These are phyloP conservation scores for Aspergillus funiculosus DNA, from an alignment of 495 filamentous ascomycete genomes.

Conservation along the genomic window DNA sequence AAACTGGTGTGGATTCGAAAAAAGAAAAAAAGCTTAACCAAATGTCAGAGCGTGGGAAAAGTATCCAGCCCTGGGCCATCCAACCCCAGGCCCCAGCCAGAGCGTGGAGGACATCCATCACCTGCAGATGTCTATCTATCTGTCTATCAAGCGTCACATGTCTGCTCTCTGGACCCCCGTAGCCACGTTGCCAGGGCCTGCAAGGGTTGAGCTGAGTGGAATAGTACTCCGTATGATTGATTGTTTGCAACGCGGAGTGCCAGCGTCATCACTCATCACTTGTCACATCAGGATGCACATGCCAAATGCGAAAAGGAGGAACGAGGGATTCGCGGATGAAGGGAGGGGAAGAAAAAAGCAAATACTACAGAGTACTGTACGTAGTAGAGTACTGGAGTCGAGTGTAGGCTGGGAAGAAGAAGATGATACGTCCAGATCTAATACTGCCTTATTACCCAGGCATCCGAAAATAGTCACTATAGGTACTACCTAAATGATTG, in stretches of 20 bases:
- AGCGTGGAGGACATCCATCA: background rate
- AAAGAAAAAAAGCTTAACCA: no score
- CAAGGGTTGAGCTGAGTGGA: slow-evolving; percentile 1
- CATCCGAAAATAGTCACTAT: background rate
- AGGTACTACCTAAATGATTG: no score
- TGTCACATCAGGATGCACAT: background rate
- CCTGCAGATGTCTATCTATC: background rate
- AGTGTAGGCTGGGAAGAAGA: no score
- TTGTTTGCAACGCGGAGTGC: no score
- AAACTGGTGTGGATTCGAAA: no score
- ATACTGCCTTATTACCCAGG: background rate
- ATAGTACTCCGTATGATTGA: no score
- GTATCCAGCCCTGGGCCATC: no score
- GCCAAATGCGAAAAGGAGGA: background rate
- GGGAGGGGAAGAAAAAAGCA: background rate
- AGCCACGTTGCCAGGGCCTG: slow-evolving; percentile 10
- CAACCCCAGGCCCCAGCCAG: no score
- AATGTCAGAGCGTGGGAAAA: no score
- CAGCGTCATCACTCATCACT: no score
- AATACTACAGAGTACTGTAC: background rate
- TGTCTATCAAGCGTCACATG: background rate
- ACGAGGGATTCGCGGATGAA: background rate
- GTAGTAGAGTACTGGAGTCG: no score
- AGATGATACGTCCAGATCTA: background rate
- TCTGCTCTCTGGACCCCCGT: background rate